Percentiles rank a stretch among this genome's conserved stretches.
phyloP scores from a whole-genome alignment of 2,329 filamentous ascomycete species.

The Cladosporium phlei region DNA sequence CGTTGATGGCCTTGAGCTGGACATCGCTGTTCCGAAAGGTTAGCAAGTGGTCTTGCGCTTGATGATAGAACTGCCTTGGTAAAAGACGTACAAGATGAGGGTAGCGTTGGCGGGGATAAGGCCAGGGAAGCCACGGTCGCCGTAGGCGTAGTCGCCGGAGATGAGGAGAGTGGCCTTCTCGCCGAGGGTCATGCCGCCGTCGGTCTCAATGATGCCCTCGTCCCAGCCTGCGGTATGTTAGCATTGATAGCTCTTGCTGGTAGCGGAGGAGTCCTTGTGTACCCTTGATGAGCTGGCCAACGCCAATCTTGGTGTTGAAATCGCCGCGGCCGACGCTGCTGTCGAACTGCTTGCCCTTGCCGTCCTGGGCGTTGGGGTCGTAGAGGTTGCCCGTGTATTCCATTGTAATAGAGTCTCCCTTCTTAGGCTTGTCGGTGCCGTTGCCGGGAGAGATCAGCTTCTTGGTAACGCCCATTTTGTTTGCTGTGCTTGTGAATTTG shows the following conservation, averaged over 20 bases:
- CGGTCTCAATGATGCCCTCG: conserved; percentile 60
- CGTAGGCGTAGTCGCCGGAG: conserved; percentile 64
- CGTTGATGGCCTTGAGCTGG: conserved; percentile 61
- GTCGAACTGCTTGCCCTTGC: conserved; percentile 79
- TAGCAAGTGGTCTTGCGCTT: conserved; percentile 1
- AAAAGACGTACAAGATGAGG: conserved; percentile 68
- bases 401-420: conserved; percentile 73
- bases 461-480: conserved; percentile 61
- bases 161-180: conserved; percentile 87
- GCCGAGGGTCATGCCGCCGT: conserved; percentile 72
- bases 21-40: conserved; percentile 53
- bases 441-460: conserved; percentile 58
- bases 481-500: conserved; percentile 9
- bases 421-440: conserved; percentile 54
- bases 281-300: conserved; percentile 84
- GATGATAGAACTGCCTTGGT: too few species aligned
- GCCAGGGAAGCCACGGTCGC: conserved; percentile 65
- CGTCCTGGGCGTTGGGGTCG: conserved; percentile 55
- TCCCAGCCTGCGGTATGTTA: conserved; percentile 43
- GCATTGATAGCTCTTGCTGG: not conserved
- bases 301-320: conserved; percentile 73
- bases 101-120: conserved; percentile 70
- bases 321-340: conserved; percentile 72
- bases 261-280: not conserved
- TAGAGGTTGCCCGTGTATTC: conserved; percentile 88